Base-by-base conservation (phyloP, 768 basidiomycete genomes). In the Lactifluus piperatus region DNA sequence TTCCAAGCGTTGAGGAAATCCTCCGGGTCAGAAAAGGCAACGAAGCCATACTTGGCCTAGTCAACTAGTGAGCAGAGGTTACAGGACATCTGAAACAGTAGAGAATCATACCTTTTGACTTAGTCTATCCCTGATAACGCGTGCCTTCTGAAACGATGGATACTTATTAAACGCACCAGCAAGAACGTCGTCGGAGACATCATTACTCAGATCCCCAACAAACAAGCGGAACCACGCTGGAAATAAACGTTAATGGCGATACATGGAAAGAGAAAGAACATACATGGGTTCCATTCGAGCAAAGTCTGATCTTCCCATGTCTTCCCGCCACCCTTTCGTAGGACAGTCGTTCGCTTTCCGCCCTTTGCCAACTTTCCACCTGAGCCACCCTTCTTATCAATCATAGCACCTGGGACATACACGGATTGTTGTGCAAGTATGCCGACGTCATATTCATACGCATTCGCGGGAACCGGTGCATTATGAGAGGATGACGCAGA, bases 1-100 rank as follows among this genome's bases (percentile, higher is more conserved):
- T 97, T 97, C 95, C 95, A 99, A 18, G 95, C 95, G 69, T 85
- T 94, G 57, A 99, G 71, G 72, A 98, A 97, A 71, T 99, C 97
- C 73, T 99, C 97, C 0, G 97, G 97, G 68, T 98, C 97, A 45
- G 90, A 91, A 73, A 98, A 99, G 1, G 92, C 92, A 27, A 98
- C 92, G 68, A 99, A 99, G 4, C 94, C 97, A 68, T 86, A 99
- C 71, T 91, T 97, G 0, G 95, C 94, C 92, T 95, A 56, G 2
- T 64, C 46, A 26, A 51, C 44, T 32, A 30, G 24, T 64, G 26
- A 64, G 34, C 63, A 52, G 4, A 53, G 37, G 54, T 59, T 34
- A 64, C 61, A 41, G 14, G 20, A 63, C 5, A 22, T 39, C 41
- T 9, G 39, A 30, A 13, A 14, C 32, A 30, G n/a, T 20, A 0